Evolutionary conservation across 495 filamentous ascomycete genomes (phyloP), one percentile per base, ranked within the genome.

Genomic region (Neurospora discreta): DNA sequence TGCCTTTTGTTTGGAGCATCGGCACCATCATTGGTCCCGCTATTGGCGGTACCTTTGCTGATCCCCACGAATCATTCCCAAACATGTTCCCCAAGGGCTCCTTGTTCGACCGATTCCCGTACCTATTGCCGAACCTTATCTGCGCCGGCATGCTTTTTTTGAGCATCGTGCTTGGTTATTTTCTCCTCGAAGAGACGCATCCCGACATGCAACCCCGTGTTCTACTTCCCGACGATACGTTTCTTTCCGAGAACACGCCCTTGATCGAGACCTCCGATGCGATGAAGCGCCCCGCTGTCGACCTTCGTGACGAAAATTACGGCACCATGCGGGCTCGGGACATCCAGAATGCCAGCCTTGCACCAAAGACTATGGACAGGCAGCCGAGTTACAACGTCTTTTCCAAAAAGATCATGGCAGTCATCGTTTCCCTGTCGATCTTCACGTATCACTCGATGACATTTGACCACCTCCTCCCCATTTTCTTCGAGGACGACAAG

Each of bases 381-480:
- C 82, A 23, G 70, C 74, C 42, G 77, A 74, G 26, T 15, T 3
- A 38, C 70, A 88, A 84, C 72, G 83, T 90, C 41, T 91, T 93
- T 72, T 90, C 86, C 23, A 87, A 87, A 78, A 83, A 83, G 20
- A 89, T 94, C 44, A 82, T 88, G 73, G 89, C 91, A 83, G 85
- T 95, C 6, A 86, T 93, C 20, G 70, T 90, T 23, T 88, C 92
- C 5, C 83, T 95, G 38, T 90, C 90, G 6, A 92, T 95, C 72
- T 95, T 93, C 81, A 93, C 91, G 1, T 95, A 94, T 72, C 92
- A 95, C 77, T 91, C 89, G 43, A 95, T 95, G 92, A 92, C 91
- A 16, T 95, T 91, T 74, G 92, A 95, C 74, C 91, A 93, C 79
- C 86, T 95, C 0, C 81, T 95, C 42, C 92, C 92, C 6, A 95